phyloP scores from a whole-genome alignment of 116 monocot species.

The Trichopus zeylanicus region DNA sequence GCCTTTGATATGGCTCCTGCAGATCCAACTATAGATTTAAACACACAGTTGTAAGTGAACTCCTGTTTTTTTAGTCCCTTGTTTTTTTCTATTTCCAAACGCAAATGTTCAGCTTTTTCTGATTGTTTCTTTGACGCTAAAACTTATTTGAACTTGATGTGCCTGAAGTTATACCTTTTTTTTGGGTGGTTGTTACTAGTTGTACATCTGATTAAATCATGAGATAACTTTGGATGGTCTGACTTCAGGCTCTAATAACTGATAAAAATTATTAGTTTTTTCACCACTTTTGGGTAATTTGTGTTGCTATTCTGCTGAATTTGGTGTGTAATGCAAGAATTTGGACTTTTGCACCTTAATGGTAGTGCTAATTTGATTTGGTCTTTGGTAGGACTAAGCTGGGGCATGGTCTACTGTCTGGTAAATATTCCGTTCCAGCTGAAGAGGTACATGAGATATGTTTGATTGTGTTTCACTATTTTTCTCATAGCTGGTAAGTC shows the following conservation, averaged over 20 bases:
- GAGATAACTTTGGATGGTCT: no score
- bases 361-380: no score
- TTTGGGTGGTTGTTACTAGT: background rate
- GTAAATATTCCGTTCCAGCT: constrained; percentile 67
- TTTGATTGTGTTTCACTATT: background rate
- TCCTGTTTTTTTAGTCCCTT: background rate
- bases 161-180: background rate
- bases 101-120: background rate
- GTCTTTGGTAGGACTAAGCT: constrained; percentile 63
- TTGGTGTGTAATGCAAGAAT: no score
- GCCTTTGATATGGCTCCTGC: constrained; percentile 64
- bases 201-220: background rate
- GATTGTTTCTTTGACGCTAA: background rate
- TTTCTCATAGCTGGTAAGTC: no score
- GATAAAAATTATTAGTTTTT: no score
- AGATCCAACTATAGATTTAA: constrained; percentile 90
- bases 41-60: constrained; percentile 86
- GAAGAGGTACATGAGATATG: constrained; percentile 42
- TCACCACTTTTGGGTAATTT: no score
- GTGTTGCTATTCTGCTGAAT: no score
- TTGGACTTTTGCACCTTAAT: no score
- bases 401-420: constrained; percentile 89
- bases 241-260: no score
- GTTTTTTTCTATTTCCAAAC: background rate
- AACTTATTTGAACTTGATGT: background rate